Evolutionary conservation across 441 rosid species (phyloP).

Genomic region (Gossypium trilobum): DNA sequence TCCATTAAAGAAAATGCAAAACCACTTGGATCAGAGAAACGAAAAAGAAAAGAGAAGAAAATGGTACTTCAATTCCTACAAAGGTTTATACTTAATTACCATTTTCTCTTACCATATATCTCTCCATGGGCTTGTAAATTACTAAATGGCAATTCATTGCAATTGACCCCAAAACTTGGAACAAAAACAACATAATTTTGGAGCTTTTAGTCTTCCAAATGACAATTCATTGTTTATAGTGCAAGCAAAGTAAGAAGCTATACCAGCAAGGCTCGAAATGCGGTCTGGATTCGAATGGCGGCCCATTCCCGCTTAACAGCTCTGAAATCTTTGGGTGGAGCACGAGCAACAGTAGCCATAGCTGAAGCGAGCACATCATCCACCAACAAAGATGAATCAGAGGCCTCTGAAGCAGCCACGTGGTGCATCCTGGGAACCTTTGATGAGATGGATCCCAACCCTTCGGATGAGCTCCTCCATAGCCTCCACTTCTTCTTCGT

Average conservation of each 20-base stretch:
- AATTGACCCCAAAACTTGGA: background rate
- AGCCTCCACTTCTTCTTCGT: conserved; percentile 81
- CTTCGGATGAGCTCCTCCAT: conserved; percentile 82
- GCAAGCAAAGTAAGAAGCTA: background rate
- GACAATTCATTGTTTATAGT: background rate
- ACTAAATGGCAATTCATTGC: background rate
- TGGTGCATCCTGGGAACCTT: conserved; percentile 35
- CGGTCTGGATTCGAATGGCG: conserved; percentile 64
- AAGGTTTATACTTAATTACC: too few relatives aligned
- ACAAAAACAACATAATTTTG: background rate
- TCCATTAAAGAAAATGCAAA: too few relatives aligned
- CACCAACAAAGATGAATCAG: conserved; percentile 29
- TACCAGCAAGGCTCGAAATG: conserved; percentile 71
- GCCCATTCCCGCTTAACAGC: conserved; percentile 65
- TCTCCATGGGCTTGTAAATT: background rate
- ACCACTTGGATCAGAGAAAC: background rate
- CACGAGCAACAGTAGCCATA: conserved; percentile 61
- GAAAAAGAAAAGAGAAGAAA: background rate
- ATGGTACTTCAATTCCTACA: background rate
- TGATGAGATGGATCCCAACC: conserved; percentile 32
- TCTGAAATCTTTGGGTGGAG: conserved; percentile 56
- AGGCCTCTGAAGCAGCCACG: conserved; percentile 32
- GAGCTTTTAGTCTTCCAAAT: background rate
- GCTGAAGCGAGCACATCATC: conserved; percentile 47
- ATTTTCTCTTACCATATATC: background rate